Base-by-base conservation (phyloP, 2,329 filamentous ascomycete species). In the Colletotrichum orchidophilum region DNA sequence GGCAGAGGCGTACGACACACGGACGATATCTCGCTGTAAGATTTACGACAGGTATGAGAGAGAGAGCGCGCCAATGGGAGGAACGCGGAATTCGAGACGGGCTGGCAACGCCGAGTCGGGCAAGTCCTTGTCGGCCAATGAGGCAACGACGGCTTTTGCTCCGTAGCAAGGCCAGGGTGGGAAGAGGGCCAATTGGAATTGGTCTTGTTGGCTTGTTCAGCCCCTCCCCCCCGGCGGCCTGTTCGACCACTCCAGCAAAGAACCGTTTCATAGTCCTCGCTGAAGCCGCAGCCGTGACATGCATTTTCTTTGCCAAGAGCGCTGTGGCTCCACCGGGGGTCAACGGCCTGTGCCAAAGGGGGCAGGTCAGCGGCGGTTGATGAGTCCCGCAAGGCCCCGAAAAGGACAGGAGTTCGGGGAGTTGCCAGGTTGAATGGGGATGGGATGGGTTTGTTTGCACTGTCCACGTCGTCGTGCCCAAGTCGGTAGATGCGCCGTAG, bases 231-330 rank as follows among this genome's bases (percentile, higher is more conserved):
- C 18, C 18, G 39, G 39, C 8, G 39, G 39, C 7, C 11, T 46
- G 39, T 46, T 46, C 39, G 15, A 46, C 39, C 39, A 18, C 15
- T 18, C 13, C 4, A 42, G 53, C 52, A 59, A 58, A 27, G 60
- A 46, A 27, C 60, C 60, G 66, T 59, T 58, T 69, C 66, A 69
- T 58, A 42, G 58, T n/a, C 49, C 58, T 57, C 50, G 50, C 29
- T 63, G 35, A 35, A 49, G 12, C 33, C 53, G 65, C 65, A 11
- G n/a, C n/a, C n/a, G n/a, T n/a, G n/a, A 42, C 24, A 24, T 5
- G 33, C 55, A 27, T 21, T 15, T 46, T 46, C 15, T 46, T 18
- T 31, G 66, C 59, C 66, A 68, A 52, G 66, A 9, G 31, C 18
- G 60, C 18, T 8, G 52, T 31, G 21, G 62, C 46, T 58, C 27